Base-by-base conservation (phyloP, 2,329 filamentous ascomycete genomes). In the Geosmithia morbida region DNA sequence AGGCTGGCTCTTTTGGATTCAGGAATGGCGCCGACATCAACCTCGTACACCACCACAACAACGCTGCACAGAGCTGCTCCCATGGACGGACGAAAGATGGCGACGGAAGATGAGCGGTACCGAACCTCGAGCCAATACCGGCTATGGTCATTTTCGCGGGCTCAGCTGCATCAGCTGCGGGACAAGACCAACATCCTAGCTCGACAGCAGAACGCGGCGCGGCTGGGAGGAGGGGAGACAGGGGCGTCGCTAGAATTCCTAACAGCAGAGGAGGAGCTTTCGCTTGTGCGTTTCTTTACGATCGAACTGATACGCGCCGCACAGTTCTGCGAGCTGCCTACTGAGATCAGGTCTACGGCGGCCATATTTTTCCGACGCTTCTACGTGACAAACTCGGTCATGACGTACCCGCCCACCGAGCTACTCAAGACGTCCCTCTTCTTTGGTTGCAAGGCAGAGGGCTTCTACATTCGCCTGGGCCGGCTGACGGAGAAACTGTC, bases 301-400 rank as follows among this genome's bases (percentile, higher is more conserved):
- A 66, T 73, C 46, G 74, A 79, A 56, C 69, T 78, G 2, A 66
- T 79, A 42, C 71, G 74, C 37, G 75, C 75, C 2, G 74, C 72
- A 18, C 66, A 71, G 46, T 76, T 76, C 54, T 72, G 69, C 55
- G 66, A 72, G 33, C 59, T 73, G 41, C 67, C 69, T 6, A 71
- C 70, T 52, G 69, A 72, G 48, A 72, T 73, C 49, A 68, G 72
- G 54, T 58, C 64, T 3, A 95, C 89, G 7, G 87, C 87, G 3
- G 85, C 90, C 51, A 81, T 94, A 59, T 96, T 94, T 61, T 75
- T 98, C 50, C 85, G 87, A 48, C 85, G 92, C 49, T 97, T 98
- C 73, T 98, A 97, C 68, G 76, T 95, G 39, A 90, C 85, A 58
- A 95, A 97, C 66, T 94, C 86, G 41, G 79, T 89, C 58, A 95